phyloP scores from a whole-genome alignment of 2,329 filamentous ascomycete genomes.

The Lecanicillium sp. region DNA sequence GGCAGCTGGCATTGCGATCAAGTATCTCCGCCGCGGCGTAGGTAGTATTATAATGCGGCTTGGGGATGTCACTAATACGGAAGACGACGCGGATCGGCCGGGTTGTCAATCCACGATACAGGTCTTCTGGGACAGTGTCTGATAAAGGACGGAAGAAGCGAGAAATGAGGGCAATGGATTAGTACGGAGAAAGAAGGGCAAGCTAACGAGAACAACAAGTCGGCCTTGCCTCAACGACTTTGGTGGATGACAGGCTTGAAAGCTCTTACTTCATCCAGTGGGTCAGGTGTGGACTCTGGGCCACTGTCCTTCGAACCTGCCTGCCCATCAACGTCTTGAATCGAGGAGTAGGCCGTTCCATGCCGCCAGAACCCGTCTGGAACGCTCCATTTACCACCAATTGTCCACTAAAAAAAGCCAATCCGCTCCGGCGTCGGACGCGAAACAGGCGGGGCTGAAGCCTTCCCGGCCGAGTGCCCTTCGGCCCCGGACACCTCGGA shows the following conservation, averaged over 20 bases:
- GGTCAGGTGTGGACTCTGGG: conserved; percentile 8
- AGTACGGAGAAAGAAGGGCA: neutral
- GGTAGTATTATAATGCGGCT: too few species aligned
- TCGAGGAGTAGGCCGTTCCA: conserved; percentile 5
- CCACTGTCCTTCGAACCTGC: neutral
- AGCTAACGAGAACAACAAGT: neutral
- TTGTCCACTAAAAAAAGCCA: too few species aligned
- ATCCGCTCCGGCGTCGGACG: conserved; percentile 6
- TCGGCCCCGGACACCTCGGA: too few species aligned
- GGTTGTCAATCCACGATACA: too few species aligned
- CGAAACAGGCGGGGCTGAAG: neutral
- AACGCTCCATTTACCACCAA: too few species aligned
- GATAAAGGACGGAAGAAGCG: too few species aligned
- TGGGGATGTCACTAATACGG: too few species aligned
- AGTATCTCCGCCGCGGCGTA: too few species aligned
- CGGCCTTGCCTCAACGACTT: neutral
- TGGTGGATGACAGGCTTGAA: neutral
- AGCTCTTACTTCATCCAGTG: conserved; percentile 8
- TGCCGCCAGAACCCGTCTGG: conserved; percentile 9
- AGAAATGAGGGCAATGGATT: too few species aligned
- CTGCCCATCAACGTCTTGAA: conserved; percentile 1
- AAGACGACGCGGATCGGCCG: too few species aligned
- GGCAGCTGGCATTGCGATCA: conserved; percentile 7
- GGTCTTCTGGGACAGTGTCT: neutral
- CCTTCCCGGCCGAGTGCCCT: too few species aligned